Conservation (phyloP, 306 rosid genomes). For the Mucuna pruriens region DNA sequence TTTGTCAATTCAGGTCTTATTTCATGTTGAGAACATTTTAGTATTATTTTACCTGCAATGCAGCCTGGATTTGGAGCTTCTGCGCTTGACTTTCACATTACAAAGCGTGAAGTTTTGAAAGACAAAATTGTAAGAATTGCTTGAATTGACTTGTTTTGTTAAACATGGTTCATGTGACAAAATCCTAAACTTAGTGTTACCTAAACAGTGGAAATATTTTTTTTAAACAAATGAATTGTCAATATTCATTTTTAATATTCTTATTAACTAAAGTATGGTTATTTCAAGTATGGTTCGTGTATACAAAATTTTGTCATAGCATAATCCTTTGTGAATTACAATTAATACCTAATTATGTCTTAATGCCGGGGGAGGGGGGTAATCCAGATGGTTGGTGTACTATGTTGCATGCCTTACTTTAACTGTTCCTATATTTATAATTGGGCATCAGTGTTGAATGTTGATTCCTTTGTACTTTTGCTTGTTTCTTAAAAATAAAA, state of each 20-base stretch:
- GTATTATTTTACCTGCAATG: conserved; percentile 39
- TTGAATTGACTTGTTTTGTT: conserved; percentile 30
- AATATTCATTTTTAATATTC: no score
- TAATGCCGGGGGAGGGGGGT: no score
- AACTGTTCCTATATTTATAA: neutral
- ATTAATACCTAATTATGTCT: no score
- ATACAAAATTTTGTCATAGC: no score
- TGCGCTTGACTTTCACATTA: conserved; percentile 68
- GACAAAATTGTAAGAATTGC: conserved; percentile 80
- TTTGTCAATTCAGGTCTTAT: conserved; percentile 24
- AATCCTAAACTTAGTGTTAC: conserved; percentile 1
- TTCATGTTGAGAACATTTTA: conserved; percentile 17
- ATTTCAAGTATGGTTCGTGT: no score
- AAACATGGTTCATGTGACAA: conserved; percentile 15
- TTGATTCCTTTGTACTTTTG: neutral
- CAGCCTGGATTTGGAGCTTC: conserved; percentile 89
- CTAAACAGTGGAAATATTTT: neutral
- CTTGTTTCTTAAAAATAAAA: conserved; percentile 2
- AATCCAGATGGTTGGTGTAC: neutral
- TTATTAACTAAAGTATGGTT: no score
- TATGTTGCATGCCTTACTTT: neutral
- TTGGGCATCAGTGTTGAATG: neutral
- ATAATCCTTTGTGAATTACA: no score
- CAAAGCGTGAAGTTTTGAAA: conserved; percentile 48
- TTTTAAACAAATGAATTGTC: neutral